Conservation (phyloP, 306 rosid species). For the Pterocarpus macrocarpus region DNA sequence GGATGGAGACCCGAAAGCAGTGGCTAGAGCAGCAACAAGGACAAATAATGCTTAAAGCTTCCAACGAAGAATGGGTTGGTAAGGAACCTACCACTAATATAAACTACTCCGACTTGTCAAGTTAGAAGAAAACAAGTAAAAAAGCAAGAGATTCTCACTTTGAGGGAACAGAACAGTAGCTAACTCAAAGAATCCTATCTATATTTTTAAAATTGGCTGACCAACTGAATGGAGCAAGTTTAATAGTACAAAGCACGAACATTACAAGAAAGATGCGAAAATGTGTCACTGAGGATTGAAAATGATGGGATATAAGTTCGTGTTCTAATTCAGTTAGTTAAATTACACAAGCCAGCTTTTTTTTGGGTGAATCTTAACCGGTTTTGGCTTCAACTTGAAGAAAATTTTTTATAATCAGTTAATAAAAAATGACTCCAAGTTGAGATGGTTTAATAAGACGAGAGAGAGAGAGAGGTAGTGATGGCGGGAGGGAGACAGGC, state of each 20-base stretch:
- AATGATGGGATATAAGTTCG: constrained; percentile 11
- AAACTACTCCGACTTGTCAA: not conserved
- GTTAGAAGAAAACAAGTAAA: not conserved
- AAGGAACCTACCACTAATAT: not conserved
- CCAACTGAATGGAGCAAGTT: not conserved
- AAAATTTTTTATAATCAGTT: not conserved
- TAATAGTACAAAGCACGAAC: not conserved
- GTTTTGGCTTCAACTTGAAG: not conserved
- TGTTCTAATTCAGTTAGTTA: not conserved
- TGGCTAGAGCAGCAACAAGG: constrained; percentile 29
- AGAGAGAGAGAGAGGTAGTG: not conserved
- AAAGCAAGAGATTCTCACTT: constrained; percentile 27
- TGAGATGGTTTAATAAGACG: not conserved
- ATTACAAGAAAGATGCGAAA: not conserved
- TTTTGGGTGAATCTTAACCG: not conserved
- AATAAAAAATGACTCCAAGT: not conserved
- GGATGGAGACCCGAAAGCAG: constrained; percentile 28
- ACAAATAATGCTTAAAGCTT: constrained; percentile 18
- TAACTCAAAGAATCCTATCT: constrained; percentile 25
- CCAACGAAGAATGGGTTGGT: constrained; percentile 46
- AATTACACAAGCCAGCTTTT: not conserved
- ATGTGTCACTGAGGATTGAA: not conserved
- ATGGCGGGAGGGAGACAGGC: constrained; percentile 31
- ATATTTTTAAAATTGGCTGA: not conserved
- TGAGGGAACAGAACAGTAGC: constrained; percentile 16